These are phyloP conservation scores for Coniochaeta hoffmannii DNA, from an alignment of 2,329 filamentous ascomycete genomes.

Conservation along the genomic window DNA sequence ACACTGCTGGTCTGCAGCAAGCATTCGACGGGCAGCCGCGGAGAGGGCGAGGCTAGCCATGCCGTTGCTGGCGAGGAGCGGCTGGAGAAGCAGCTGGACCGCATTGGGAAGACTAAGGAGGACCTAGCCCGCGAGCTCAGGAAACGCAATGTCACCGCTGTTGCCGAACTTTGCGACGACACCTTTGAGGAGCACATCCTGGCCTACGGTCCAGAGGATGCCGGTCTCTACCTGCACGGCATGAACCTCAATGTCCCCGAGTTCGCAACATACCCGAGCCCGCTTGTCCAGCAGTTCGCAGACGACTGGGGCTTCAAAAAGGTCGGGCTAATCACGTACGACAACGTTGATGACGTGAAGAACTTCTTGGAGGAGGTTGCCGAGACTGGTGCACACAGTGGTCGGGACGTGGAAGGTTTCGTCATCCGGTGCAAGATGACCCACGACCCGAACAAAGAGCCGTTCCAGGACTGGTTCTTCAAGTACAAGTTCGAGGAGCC, in stretches of 20 bases:
- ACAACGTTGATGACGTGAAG: conserved; percentile 68
- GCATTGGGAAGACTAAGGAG: conserved; percentile 68
- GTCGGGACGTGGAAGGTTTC: conserved; percentile 92
- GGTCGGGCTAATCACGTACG: conserved; percentile 69
- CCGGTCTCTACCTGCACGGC: conserved; percentile 90
- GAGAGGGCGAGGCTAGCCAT: conserved; percentile 68
- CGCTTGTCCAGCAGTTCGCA: conserved; percentile 82
- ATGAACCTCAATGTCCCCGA: conserved; percentile 93
- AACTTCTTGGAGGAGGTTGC: conserved; percentile 76
- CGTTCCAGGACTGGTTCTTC: conserved; percentile 96
- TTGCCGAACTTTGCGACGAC: conserved; percentile 95
- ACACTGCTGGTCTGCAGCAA: conserved; percentile 97
- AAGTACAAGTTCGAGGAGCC: conserved; percentile 99
- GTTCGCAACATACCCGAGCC: conserved; percentile 79
- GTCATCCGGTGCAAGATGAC: conserved; percentile 81
- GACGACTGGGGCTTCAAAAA: conserved; percentile 91
- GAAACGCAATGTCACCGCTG: conserved; percentile 80
- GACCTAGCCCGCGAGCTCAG: conserved; percentile 73
- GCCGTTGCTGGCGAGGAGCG: conserved; percentile 75
- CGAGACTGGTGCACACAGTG: conserved; percentile 82
- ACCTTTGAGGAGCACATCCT: conserved; percentile 95
- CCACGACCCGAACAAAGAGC: conserved; percentile 36
- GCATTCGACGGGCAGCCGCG: conserved; percentile 82
- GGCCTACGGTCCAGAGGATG: conserved; percentile 72
- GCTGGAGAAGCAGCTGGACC: conserved; percentile 70